These are phyloP conservation scores for Neckera pumila DNA, from an alignment of 225 moss, liverwort and hornwort species.

Conservation along the genomic window DNA sequence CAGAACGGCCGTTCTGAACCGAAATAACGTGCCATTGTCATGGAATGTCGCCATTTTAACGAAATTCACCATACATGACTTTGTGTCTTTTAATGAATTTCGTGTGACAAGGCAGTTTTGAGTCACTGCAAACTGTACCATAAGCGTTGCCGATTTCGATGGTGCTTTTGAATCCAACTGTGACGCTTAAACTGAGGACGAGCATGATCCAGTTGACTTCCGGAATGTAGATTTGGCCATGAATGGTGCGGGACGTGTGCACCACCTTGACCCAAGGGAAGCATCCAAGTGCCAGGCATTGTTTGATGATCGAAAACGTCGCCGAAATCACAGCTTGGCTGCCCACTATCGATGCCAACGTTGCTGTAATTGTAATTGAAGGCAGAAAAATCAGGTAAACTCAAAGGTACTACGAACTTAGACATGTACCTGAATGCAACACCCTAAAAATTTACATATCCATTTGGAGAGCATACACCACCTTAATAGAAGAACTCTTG, in stretches of 20 bases:
- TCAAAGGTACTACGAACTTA: background rate
- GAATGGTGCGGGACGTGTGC: constrained; percentile 55
- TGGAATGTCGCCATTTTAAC: no score
- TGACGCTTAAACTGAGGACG: constrained; percentile 42
- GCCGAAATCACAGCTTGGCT: constrained; percentile 91
- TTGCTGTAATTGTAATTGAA: constrained; percentile 48
- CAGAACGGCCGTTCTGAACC: no score
- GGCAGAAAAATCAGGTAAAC: background rate
- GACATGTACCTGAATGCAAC: background rate
- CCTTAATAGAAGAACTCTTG: background rate
- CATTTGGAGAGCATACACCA: background rate
- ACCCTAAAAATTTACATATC: background rate
- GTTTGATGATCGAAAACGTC: constrained; percentile 81
- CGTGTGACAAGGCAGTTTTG: background rate
- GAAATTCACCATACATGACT: no score
- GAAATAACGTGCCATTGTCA: no score
- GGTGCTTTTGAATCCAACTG: constrained; percentile 54
- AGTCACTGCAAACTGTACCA: background rate
- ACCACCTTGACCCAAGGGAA: constrained; percentile 87
- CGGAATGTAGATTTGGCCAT: constrained; percentile 82
- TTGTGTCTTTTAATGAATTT: background rate
- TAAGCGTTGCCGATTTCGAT: constrained; percentile 78
- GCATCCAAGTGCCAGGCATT: constrained; percentile 65
- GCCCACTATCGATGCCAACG: constrained; percentile 69
- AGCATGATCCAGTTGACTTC: constrained; percentile 79